Conservation (phyloP, 805 yeast species). For the Spencermartinsiella europaea region DNA sequence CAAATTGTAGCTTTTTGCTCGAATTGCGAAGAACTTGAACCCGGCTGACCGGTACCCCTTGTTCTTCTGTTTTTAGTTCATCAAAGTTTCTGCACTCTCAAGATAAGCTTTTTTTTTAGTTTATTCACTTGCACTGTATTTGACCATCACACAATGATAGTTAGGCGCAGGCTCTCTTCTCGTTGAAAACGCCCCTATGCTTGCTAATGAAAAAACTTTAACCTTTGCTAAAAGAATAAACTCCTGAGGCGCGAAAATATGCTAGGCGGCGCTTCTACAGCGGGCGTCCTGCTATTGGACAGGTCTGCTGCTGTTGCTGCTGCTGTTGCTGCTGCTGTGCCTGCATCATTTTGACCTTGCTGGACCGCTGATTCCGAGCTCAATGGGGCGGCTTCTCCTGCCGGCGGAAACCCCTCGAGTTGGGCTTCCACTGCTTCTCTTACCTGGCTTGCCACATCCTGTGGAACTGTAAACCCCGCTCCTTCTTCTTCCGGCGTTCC, state of each 20-base stretch:
- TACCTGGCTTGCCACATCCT: neutral
- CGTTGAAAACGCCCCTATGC: neutral
- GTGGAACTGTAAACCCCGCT: neutral
- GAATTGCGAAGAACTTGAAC: neutral
- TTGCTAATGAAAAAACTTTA: neutral
- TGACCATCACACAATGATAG: neutral
- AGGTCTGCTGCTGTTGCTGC: neutral
- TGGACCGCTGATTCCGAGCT: neutral
- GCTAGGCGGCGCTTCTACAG: neutral
- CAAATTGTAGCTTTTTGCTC: neutral
- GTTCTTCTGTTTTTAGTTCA: neutral
- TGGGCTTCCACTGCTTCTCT: neutral
- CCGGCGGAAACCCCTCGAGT: no score
- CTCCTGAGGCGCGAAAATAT: constrained; percentile 1
- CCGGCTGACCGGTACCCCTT: neutral
- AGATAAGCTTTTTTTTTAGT: neutral
- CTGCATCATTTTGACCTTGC: neutral
- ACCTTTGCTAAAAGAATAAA: neutral
- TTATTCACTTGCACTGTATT: neutral
- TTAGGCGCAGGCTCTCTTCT: neutral
- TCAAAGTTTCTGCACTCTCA: neutral
- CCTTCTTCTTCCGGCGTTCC: neutral
- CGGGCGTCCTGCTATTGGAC: neutral
- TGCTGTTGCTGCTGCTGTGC: neutral
- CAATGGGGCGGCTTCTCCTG: neutral